These are phyloP conservation scores for Thyridium curvatum DNA, from an alignment of 2,329 filamentous ascomycete genomes.

Conservation along the genomic window DNA sequence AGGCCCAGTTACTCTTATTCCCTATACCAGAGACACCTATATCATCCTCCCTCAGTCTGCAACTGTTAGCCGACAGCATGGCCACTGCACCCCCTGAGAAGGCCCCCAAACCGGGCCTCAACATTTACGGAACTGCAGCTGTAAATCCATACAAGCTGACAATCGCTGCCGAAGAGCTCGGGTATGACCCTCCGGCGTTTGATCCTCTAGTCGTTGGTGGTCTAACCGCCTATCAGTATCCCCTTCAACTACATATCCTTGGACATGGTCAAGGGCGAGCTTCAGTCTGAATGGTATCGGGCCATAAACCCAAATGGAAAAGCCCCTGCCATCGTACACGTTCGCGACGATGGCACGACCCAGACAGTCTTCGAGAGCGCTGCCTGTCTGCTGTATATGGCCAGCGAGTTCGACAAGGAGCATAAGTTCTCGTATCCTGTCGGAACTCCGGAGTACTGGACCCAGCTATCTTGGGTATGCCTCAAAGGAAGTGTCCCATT, in stretches of 20 bases:
- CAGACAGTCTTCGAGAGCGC: conserved; percentile 17
- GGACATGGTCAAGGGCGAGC: conserved; percentile 9
- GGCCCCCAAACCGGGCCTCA: conserved; percentile 14
- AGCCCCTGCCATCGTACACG: conserved; percentile 15
- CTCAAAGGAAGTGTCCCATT: too few relatives aligned
- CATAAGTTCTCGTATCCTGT: conserved; percentile 12
- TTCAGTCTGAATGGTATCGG: conserved; percentile 12
- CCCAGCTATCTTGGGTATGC: conserved; percentile 14
- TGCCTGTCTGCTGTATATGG: conserved; percentile 16
- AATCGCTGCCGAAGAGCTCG: conserved; percentile 14
- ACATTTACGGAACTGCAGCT: conserved; percentile 12
- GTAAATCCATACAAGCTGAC: conserved; percentile 14
- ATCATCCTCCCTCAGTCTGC: too few relatives aligned
- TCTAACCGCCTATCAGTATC: conserved; percentile 4
- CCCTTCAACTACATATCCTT: conserved; percentile 13
- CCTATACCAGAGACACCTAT: too few relatives aligned
- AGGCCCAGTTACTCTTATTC: too few relatives aligned
- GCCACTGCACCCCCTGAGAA: conserved; percentile 10
- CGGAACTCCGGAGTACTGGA: conserved; percentile 15
- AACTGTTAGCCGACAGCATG: conserved; percentile 2
- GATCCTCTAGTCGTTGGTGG: too few relatives aligned
- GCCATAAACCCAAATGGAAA: conserved; percentile 16
- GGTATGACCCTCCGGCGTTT: conserved; percentile 6
- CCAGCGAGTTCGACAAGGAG: conserved; percentile 15
- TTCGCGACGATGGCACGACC: conserved; percentile 13